phyloP scores from a whole-genome alignment of 768 basidiomycete species.

The Calocybe gangraenosa region DNA sequence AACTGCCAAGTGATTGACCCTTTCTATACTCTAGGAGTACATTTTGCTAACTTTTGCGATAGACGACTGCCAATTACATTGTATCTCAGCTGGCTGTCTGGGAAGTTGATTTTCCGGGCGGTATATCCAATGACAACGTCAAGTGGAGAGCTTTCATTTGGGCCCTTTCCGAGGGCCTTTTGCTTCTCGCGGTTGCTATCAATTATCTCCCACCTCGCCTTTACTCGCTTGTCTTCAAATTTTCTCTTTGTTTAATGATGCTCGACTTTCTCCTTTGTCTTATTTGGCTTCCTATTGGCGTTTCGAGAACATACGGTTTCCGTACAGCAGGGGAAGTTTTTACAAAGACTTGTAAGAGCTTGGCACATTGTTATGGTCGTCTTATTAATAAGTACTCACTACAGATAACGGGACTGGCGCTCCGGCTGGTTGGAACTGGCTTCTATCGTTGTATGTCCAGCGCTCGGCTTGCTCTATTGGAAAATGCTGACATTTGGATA shows the following conservation, averaged over 20 bases:
- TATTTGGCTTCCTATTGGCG: constrained; percentile 92
- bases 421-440: constrained; percentile 87
- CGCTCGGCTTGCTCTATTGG: not conserved
- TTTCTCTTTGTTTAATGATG: constrained; percentile 71
- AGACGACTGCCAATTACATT: constrained; percentile 89
- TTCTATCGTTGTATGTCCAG: constrained; percentile 71
- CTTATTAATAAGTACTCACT: constrained; percentile 2
- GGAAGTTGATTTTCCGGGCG: constrained; percentile 81
- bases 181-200: constrained; percentile 70
- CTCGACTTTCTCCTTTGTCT: constrained; percentile 85
- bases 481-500: not conserved
- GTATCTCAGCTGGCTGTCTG: constrained; percentile 81
- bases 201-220: constrained; percentile 79
- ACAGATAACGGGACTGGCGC: constrained; percentile 89
- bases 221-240: constrained; percentile 76
- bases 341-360: constrained; percentile 62
- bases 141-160: constrained; percentile 87
- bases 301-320: constrained; percentile 86
- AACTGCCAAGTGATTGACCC: constrained; percentile 71
- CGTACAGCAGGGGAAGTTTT: constrained; percentile 81
- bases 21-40: not conserved
- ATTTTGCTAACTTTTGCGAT: constrained; percentile 5
- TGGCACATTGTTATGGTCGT: constrained; percentile 4
- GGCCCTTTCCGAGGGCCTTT: constrained; percentile 71
- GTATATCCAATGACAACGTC: constrained; percentile 61